Evolutionary conservation across 2,329 filamentous ascomycete genomes (phyloP), one percentile per base, ranked within the genome.

Genomic region (Cladosporium phlei): DNA sequence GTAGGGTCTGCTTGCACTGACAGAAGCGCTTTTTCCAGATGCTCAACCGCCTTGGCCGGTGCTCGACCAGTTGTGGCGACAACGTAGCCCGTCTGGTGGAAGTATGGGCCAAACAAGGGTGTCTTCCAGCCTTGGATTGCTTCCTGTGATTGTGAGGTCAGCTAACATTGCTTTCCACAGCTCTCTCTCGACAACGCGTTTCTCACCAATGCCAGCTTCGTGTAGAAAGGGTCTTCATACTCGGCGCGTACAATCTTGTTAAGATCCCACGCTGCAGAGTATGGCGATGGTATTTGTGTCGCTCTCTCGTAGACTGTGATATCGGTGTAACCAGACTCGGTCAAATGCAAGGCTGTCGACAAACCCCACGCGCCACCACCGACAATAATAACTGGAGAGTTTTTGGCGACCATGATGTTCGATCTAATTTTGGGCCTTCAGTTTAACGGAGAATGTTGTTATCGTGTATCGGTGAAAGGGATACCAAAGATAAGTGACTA

Each of bases 161-260:
- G 30, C 5, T n/a, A n/a, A n/a, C n/a, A n/a, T n/a, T n/a, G n/a
- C n/a, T n/a, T n/a, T n/a, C n/a, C n/a, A n/a, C n/a, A n/a, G n/a
- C n/a, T n/a, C n/a, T n/a, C n/a, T n/a, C n/a, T n/a, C n/a, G n/a
- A n/a, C n/a, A 11, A 37, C 16, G 39, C 24, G 14, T 22, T 11
- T 54, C 67, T 49, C 61, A 76, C 75, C 45, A 79, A 62, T 2
- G 77, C 87, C 32, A 95, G 78, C 6, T 74, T 70, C 7, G 86
- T 78, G 66, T 95, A 95, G 19, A 82, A 77, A 0, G 78, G 70
- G 60, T 89, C 81, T 9, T 85, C 82, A 62, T 96, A 96, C 71
- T 95, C 89, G 28, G 81, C 74, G 34, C 78, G 73, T 44, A 81
- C 71, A 53, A 80, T 80, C 50, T 56, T 56, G 50, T 56, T 56